Percentiles rank a stretch among this genome's conserved stretches.
These are phyloP conservation scores for Gnetum montanum DNA, from an alignment of 75 land plant species.

Conservation along the genomic window DNA sequence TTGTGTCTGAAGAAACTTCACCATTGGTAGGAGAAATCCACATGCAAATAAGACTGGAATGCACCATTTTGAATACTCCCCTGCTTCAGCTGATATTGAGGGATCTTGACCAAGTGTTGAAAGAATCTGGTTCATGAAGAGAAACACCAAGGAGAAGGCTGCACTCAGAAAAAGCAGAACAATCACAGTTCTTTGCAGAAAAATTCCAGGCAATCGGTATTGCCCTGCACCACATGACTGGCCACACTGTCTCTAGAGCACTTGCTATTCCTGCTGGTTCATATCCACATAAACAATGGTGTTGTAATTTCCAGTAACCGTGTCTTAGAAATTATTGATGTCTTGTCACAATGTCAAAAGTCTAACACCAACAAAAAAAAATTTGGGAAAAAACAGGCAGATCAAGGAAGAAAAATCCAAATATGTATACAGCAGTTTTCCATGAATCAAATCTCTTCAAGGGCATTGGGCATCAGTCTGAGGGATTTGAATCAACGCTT, in stretches of 20 bases:
- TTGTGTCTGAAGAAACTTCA: constrained; percentile 50
- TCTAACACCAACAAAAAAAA: no score
- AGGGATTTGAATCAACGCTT: no score
- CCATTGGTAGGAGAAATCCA: constrained; percentile 29
- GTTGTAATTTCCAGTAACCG: no score
- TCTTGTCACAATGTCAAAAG: no score
- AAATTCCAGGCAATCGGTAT: constrained; percentile 51
- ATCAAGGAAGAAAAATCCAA: no score
- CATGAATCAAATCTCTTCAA: no score
- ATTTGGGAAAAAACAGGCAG: no score
- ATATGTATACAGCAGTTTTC: no score
- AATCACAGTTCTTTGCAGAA: constrained; percentile 64
- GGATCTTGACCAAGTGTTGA: constrained; percentile 39
- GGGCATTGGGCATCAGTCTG: no score
- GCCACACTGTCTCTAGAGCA: constrained; percentile 80
- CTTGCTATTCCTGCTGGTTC: constrained; percentile 87
- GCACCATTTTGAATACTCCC: constrained; percentile 13
- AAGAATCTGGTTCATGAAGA: constrained; percentile 44
- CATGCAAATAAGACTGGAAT: constrained; percentile 21
- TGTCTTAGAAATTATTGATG: no score
- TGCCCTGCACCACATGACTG: constrained; percentile 82
- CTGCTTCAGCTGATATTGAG: constrained; percentile 28
- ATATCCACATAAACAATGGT: no score
- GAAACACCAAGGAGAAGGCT: constrained; percentile 27
- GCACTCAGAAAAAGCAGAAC: constrained; percentile 27